A percentile compares a stretch with the other conserved stretches of the same genome.
Conservation (phyloP, 2,329 filamentous ascomycete genomes). For the Aspergillus japonicus region DNA sequence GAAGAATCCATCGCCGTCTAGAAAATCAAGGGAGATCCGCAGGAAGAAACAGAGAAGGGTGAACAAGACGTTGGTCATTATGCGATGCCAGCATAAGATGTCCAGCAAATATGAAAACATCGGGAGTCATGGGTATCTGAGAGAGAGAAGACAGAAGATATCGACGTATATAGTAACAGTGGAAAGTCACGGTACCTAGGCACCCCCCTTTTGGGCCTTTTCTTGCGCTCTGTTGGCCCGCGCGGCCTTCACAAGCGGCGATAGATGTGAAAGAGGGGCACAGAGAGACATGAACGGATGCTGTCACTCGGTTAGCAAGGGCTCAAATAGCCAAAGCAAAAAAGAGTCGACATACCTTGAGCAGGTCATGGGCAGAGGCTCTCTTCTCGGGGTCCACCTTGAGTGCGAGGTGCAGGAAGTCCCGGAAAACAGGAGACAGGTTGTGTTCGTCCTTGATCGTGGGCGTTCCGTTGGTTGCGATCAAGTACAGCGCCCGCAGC, state of each 20-base stretch:
- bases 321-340: background rate
- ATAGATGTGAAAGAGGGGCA: slow-evolving; percentile 71
- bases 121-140: slow-evolving; percentile 28
- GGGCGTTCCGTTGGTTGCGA: slow-evolving; percentile 94
- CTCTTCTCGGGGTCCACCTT: slow-evolving; percentile 97
- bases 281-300: slow-evolving; percentile 79
- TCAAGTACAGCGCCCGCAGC: slow-evolving; percentile 87
- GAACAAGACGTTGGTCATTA: slow-evolving; percentile 18
- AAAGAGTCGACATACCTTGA: slow-evolving; percentile 67
- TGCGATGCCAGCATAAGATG: slow-evolving; percentile 19
- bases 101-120: slow-evolving; percentile 22
- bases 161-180: slow-evolving; percentile 26
- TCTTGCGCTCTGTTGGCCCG: slow-evolving; percentile 83
- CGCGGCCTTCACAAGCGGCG: slow-evolving; percentile 83
- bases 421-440: slow-evolving; percentile 76
- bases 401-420: slow-evolving; percentile 88
- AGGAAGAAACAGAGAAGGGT: slow-evolving; percentile 11
- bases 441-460: slow-evolving; percentile 90
- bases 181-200: slow-evolving; percentile 24
- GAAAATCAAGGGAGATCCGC: slow-evolving; percentile 16
- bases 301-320: slow-evolving; percentile 45
- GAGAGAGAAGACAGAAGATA: slow-evolving; percentile 30
- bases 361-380: slow-evolving; percentile 87
- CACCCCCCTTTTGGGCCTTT: slow-evolving; percentile 65
- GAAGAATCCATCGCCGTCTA: slow-evolving; percentile 26